Evolutionary conservation across 1,139 yeast genomes (phyloP).

Genomic region (Pichia sp.): DNA sequence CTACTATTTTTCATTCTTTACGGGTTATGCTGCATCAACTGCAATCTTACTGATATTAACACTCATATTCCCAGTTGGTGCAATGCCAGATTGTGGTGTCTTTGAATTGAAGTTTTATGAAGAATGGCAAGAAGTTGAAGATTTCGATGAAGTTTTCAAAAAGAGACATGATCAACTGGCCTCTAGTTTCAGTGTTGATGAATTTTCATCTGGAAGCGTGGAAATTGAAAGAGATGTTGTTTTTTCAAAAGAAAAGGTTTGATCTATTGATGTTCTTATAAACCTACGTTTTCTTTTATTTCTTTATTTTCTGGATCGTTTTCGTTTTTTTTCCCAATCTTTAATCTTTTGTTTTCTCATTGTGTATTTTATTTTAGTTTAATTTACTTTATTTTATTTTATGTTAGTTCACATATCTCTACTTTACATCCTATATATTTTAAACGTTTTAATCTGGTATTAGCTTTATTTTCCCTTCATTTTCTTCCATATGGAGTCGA

Average conservation of each 20-base stretch:
- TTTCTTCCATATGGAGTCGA: no score
- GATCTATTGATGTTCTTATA: background rate
- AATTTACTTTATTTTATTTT: no score
- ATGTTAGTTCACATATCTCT: no score
- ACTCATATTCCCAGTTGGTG: conserved; percentile 47
- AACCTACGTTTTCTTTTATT: background rate
- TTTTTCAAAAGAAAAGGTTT: background rate
- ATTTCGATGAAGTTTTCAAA: conserved; percentile 38
- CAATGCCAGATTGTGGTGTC: conserved; percentile 39
- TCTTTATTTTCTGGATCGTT: background rate
- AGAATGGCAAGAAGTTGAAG: conserved; percentile 44
- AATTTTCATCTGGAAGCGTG: background rate
- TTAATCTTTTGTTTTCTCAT: no score
- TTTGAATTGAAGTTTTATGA: conserved; percentile 18
- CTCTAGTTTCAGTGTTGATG: background rate
- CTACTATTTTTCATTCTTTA: conserved; percentile 65
- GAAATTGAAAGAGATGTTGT: background rate
- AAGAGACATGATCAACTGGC: background rate
- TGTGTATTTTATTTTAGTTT: no score
- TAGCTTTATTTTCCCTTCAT: no score
- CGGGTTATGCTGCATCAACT: conserved; percentile 61
- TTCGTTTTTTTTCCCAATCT: no score
- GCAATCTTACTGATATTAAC: conserved; percentile 45
- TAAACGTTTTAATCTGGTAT: no score
- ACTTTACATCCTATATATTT: no score